A percentile compares a stretch with the other conserved stretches of the same genome.
Conservation (phyloP, 2,329 filamentous ascomycete genomes). For the Diaporthe vaccinii region DNA sequence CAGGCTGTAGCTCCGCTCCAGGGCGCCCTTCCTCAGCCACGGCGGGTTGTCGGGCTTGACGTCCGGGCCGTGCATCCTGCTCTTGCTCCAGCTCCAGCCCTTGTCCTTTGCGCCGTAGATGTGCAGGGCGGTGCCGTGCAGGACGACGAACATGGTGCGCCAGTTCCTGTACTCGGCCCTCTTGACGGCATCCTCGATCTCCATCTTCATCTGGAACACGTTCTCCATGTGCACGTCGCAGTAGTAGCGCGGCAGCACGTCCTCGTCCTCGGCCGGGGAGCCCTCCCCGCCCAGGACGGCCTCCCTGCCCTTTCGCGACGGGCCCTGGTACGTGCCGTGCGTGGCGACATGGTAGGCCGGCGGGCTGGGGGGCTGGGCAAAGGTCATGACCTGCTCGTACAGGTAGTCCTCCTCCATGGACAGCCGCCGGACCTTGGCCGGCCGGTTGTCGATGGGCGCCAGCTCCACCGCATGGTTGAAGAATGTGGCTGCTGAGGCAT, state of each 20-base stretch:
- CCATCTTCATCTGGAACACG: conserved; percentile 74
- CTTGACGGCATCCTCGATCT: conserved; percentile 75
- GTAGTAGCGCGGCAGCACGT: conserved; percentile 68
- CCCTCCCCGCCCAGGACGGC: conserved; percentile 44
- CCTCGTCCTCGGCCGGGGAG: conserved; percentile 53
- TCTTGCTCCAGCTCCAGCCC: conserved; percentile 63
- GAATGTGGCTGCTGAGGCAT: conserved; percentile 35
- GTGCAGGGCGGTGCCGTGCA: conserved; percentile 77
- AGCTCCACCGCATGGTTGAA: conserved; percentile 42
- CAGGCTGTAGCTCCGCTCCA: conserved; percentile 78
- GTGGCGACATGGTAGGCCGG: conserved; percentile 52
- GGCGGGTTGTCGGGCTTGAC: conserved; percentile 64
- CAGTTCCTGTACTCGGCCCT: conserved; percentile 74
- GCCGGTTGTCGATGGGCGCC: conserved; percentile 41
- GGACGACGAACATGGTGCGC: conserved; percentile 72
- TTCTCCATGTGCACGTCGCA: conserved; percentile 68
- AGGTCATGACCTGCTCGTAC: conserved; percentile 66
- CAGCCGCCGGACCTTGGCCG: conserved; percentile 53
- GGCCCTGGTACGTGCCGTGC: conserved; percentile 54
- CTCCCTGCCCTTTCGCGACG: conserved; percentile 40
- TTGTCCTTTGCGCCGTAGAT: conserved; percentile 73
- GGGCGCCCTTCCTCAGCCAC: conserved; percentile 65
- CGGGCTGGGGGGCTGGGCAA: conserved; percentile 58
- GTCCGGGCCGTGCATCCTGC: conserved; percentile 62
- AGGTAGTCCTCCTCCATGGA: conserved; percentile 69